Conservation (phyloP, 1,139 yeast genomes). For the Groenewaldozyma sp. region DNA sequence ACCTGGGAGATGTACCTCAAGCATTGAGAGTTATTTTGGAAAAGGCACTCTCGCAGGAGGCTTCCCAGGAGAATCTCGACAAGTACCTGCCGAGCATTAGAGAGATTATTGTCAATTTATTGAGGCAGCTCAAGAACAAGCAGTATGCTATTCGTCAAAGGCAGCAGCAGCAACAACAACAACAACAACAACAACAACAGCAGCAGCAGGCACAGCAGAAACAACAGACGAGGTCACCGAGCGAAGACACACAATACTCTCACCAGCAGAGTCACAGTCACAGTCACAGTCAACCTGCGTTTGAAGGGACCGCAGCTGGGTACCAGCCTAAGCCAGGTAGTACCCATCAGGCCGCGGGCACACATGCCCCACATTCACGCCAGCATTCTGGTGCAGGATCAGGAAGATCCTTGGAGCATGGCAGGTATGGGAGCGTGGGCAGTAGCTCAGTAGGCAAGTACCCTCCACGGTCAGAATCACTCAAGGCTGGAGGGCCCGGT, state of each 20-base stretch:
- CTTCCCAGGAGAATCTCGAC: constrained; percentile 77
- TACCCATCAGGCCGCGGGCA: not conserved
- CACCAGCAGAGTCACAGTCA: not conserved
- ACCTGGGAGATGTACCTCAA: constrained; percentile 70
- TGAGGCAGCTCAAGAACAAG: constrained; percentile 73
- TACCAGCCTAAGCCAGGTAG: not conserved
- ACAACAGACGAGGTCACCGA: not conserved
- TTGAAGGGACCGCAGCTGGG: not conserved
- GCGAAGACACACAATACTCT: not conserved
- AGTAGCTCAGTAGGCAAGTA: no score
- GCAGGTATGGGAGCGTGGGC: not conserved
- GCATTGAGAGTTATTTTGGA: constrained; percentile 69
- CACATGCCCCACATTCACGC: not conserved
- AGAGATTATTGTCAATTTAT: constrained; percentile 71
- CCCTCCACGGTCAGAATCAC: not conserved
- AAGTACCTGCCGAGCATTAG: constrained; percentile 76
- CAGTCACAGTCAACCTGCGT: not conserved
- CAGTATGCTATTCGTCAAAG: constrained; percentile 35
- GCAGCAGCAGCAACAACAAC: constrained; percentile 8
- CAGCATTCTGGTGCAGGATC: not conserved
- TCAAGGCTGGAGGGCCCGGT: no score
- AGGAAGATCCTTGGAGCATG: not conserved
- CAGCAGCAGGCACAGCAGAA: constrained; percentile 4
- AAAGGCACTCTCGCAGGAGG: constrained; percentile 76
- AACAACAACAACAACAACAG: constrained; percentile 10